Evolutionary conservation across 2,329 filamentous ascomycete species (phyloP), one percentile per base, ranked within the genome.

Genomic region (Aspergillus sp.): DNA sequence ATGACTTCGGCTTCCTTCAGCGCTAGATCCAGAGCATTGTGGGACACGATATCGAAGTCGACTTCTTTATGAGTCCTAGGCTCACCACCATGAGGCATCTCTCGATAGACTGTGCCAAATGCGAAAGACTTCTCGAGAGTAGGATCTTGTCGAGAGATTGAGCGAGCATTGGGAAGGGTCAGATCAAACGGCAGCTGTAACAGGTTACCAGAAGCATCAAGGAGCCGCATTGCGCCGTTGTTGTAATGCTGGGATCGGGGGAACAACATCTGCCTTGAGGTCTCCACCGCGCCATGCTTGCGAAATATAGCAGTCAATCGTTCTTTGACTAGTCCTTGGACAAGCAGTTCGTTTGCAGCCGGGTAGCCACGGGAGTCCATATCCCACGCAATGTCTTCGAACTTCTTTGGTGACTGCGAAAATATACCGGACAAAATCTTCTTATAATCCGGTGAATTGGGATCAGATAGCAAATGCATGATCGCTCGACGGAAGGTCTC

Each of bases 121-220:
- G 89, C 85, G 69, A 90, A 96, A 0, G 89, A 89, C 59, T 90
- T 88, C 59, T 89, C 83, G 4, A 90, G 74, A 4, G 84, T 78
- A 0, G 84, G 77, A 11, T 81, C 79, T 65, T 78, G 44, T 77
- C 77, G 87, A 4, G 93, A 91, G 48, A 99, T 82, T 52, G 87
- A 84, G 50, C 93, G 83, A 20, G 94, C 94, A 68, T 95, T 86
- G 1, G 93, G 91, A 57, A 97, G 79, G 2, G 91, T 96, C 19
- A 97, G 77, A 69, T 99, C 94, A 63, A 90, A 96, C 0, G 94
- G 94, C n/a, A 99, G 75, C 67, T 99, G 94, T 7, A 97, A 78
- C 1, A 96, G 79, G n/a, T 88, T 93, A 2, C 93, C 94, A 55
- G 86, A 89, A 1, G 85, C 79, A 67, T 96, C 90, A 22, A 99